Percentiles rank a stretch among this genome's conserved stretches.
Evolutionary conservation across 2,329 filamentous ascomycete species (phyloP).

Genomic region (Cladosporium sp.): DNA sequence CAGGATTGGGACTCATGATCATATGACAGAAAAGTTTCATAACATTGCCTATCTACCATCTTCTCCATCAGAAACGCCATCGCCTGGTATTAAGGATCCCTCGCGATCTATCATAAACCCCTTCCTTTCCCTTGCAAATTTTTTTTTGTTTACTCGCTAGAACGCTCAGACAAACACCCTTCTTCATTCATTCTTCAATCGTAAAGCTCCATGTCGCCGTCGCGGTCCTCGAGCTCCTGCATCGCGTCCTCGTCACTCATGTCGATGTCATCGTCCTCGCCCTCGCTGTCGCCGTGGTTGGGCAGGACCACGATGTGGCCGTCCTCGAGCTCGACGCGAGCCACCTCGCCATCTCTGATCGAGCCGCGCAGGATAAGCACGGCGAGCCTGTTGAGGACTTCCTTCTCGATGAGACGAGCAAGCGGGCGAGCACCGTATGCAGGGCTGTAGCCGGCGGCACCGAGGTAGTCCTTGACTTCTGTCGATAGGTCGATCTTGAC

Average conservation of each 20-base stretch:
- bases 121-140: neutral
- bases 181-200: constrained; percentile 38
- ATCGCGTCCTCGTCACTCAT: constrained; percentile 75
- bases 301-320: constrained; percentile 78
- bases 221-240: constrained; percentile 62
- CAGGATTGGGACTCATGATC: neutral
- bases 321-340: constrained; percentile 74
- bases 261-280: constrained; percentile 54
- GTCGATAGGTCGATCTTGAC: constrained; percentile 79
- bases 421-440: constrained; percentile 92
- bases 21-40: neutral
- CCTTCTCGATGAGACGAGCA: constrained; percentile 88
- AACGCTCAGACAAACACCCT: neutral
- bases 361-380: constrained; percentile 85
- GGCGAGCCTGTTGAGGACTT: constrained; percentile 90
- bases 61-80: neutral
- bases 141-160: neutral
- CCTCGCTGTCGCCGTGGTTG: constrained; percentile 72
- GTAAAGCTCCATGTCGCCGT: constrained; percentile 63
- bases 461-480: constrained; percentile 90
- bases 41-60: neutral
- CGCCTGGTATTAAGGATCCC: neutral
- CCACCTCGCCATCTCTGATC: constrained; percentile 81
- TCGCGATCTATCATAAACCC: neutral
- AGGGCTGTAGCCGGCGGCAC: constrained; percentile 87